Evolutionary conservation across 2,329 filamentous ascomycete genomes (phyloP).

Genomic region (Pyricularia sp.): DNA sequence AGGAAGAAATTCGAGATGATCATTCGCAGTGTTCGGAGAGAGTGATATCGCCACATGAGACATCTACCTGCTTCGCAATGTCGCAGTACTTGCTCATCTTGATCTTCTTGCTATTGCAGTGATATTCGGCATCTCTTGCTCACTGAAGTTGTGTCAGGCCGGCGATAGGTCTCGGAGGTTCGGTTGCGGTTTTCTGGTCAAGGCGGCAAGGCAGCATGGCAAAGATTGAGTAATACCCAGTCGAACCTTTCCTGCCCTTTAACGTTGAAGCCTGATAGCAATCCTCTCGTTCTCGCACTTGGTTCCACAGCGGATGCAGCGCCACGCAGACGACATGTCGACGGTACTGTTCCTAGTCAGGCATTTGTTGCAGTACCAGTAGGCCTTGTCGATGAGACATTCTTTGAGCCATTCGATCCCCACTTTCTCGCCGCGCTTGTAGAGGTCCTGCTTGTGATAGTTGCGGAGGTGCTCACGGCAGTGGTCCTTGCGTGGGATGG

Average conservation of each 20-base stretch:
- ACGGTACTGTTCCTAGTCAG: slow-evolving; percentile 30
- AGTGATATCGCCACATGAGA: neutral
- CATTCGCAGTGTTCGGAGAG: neutral
- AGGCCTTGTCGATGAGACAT: slow-evolving; percentile 28
- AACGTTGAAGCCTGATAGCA: neutral
- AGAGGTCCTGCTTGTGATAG: slow-evolving; percentile 45
- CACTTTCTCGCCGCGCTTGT: slow-evolving; percentile 29
- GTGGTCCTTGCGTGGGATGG: slow-evolving; percentile 47
- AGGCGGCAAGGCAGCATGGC: neutral
- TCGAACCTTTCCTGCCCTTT: neutral
- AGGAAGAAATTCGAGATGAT: neutral
- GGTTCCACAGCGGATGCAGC: neutral
- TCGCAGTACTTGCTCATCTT: no score
- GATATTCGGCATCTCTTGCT: neutral
- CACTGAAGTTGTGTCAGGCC: neutral
- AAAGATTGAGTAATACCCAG: neutral
- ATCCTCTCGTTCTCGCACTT: neutral
- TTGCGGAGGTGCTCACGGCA: slow-evolving; percentile 47
- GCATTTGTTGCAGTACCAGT: slow-evolving; percentile 48
- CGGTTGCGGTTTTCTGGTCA: neutral
- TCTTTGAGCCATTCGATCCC: slow-evolving; percentile 25
- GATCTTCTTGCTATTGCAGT: neutral
- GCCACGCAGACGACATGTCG: neutral
- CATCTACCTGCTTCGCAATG: neutral
- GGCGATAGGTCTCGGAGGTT: neutral